Evolutionary conservation across 192 early-diverging fungal genomes (phyloP), one percentile per base, ranked within the genome.

Genomic region (Glomus cerebriforme): DNA sequence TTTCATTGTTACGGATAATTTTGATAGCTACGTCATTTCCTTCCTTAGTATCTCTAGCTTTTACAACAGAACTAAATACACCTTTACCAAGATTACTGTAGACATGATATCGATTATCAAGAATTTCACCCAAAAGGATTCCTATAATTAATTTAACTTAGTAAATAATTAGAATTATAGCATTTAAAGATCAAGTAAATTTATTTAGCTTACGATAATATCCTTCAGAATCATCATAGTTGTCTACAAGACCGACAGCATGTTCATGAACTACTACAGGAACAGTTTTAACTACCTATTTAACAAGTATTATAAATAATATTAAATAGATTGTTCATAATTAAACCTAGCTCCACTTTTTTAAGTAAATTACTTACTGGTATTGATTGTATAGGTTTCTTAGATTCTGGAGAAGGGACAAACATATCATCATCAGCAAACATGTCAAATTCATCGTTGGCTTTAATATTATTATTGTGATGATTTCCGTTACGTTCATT

Each of bases 151-250:
- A 26, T 83, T 63, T 13, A 58, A 37, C 6, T 43, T 76, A 13
- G n/a, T 13, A 32, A 54, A 80, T 63, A 81, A 6, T 22, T 64
- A 7, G 24, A 7, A 22, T 22, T n/a, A 58, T 3, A 39, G 17
- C 22, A 54, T 17, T 67, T 17, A 43, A 26, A n/a, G 2, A 29
- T 60, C 9, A 19, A 15, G 22, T 12, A 5, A 49, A 37, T 32
- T 12, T 24, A 73, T n/a, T 67, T 12, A n/a, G 87, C 93, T 83
- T 89, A 91, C 95, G 91, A 83, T 98, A 99, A 89, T 99, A 99
- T 37, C 98, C 98, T 75, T 99, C 98, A 12, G 91, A 87, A 79
- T 99, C 98, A 83, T 99, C 97, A 94, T 94, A 97, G 77, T 95
- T 97, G 79, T 98, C 97, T 39, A 88, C 85, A 1, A 95, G 82